These are phyloP conservation scores for Zygosaccharomyces siamensis DNA, from an alignment of 805 yeast species.

Conservation along the genomic window DNA sequence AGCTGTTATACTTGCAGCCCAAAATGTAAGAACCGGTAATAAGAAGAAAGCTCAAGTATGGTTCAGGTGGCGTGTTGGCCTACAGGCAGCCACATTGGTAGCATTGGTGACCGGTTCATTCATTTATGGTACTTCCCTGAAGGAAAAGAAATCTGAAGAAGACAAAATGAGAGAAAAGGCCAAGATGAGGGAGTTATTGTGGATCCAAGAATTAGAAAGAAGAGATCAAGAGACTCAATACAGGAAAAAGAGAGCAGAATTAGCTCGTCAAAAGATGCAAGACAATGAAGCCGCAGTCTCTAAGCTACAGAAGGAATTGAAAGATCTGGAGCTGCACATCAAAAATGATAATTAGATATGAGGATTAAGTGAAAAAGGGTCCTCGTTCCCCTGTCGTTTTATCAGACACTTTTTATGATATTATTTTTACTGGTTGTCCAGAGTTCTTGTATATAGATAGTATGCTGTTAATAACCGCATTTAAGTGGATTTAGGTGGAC, in stretches of 20 bases:
- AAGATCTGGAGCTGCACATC: slow-evolving; percentile 26
- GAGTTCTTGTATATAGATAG: not conserved
- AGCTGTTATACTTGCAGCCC: slow-evolving; percentile 76
- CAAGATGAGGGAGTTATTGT: slow-evolving; percentile 71
- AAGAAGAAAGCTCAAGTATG: slow-evolving; percentile 72
- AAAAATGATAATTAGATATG: slow-evolving; percentile 1
- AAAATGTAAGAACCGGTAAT: slow-evolving; percentile 68
- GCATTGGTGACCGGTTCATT: slow-evolving; percentile 80
- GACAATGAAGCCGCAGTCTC: slow-evolving; percentile 36
- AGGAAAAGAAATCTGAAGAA: slow-evolving; percentile 50
- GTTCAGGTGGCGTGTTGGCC: slow-evolving; percentile 84
- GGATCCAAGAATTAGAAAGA: slow-evolving; percentile 89
- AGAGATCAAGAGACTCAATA: slow-evolving; percentile 69
- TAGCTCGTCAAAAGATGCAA: slow-evolving; percentile 43
- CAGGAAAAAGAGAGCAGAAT: slow-evolving; percentile 63
- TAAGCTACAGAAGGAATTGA: slow-evolving; percentile 26
- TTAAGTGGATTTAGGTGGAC: not conserved
- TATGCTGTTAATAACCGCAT: not conserved
- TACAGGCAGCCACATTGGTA: slow-evolving; percentile 77
- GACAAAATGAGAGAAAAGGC: slow-evolving; percentile 73
- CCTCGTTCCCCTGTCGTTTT: not conserved
- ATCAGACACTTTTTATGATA: not conserved
- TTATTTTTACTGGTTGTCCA: not conserved
- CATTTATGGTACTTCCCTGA: slow-evolving; percentile 52
- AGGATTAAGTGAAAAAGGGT: too few relatives aligned